Evolutionary conservation across 331 rosid genomes (phyloP), one percentile per base, ranked within the genome.

Genomic region (Quercus phellos): DNA sequence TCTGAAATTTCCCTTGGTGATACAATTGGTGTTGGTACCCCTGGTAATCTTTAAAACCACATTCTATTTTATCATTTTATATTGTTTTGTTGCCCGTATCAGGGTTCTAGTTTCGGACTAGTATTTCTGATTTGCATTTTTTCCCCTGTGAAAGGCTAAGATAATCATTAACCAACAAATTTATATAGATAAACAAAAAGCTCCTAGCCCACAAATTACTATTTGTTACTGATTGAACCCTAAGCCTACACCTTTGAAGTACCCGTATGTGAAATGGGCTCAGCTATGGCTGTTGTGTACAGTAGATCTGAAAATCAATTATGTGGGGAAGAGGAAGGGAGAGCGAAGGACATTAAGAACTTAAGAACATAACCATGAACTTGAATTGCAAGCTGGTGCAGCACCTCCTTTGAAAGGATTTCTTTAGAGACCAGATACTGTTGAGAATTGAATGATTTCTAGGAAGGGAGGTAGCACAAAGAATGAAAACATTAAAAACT

Each of bases 11-110:
- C 98, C 75, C 90, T 94, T 7, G 98, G 98, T 1, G 98, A 94
- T 83, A 94, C 98, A 1, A 92, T 92, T 79, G 98, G 98, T 70
- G 96, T 94, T 77, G 97, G 96, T 55, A 94, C 96, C 69, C 97
- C 94, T 30, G 98, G 98, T 94, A 89, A 88, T 75, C 81, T 75
- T 84, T 72, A 13, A 34, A 68, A 32, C 63, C 29, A 71, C 73
- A 42, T 10, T 69, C 14, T 26, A 53, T 74, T 64, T 58, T 55
- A 11, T 32, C 30, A 24, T n/a, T 56, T 68, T 38, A 11, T 67
- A 70, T 74, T 61, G 51, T 54, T 77, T 22, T 60, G 46, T 51
- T 60, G 60, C 8, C 27, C 11, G 13, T 70, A 43, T 50, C 19
- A 17, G 86, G 43, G 13, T 67, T 74, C 38, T 72, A 72, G 50